These are phyloP conservation scores for Tolypocladium endophyticum DNA, from an alignment of 2,329 filamentous ascomycete species.

Conservation along the genomic window DNA sequence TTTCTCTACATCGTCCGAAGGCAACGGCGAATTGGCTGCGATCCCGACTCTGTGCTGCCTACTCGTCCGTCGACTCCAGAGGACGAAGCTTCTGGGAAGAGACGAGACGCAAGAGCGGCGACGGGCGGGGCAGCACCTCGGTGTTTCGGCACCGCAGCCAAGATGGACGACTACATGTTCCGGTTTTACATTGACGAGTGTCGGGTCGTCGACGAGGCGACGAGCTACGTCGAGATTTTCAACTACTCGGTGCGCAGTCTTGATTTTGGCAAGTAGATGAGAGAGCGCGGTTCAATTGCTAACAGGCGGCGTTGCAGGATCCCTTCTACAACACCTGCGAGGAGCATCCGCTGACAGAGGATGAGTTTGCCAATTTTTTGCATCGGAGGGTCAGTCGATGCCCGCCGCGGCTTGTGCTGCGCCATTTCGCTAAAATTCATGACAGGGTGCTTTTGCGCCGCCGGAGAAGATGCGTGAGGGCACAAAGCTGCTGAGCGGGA, in stretches of 20 bases:
- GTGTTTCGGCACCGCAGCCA: conserved; percentile 3
- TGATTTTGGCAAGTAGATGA: background rate
- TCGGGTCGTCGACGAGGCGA: conserved; percentile 37
- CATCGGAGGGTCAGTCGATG: conserved; percentile 31
- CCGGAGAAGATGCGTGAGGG: conserved; percentile 28
- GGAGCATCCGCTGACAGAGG: conserved; percentile 37
- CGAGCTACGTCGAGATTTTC: conserved; percentile 46
- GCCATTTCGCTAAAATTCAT: background rate
- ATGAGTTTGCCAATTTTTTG: conserved; percentile 50
- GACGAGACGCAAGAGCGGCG: background rate
- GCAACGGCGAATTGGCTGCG: background rate
- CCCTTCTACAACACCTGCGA: conserved; percentile 36
- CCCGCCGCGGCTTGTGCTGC: background rate
- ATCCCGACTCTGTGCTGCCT: background rate
- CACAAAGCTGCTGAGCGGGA: conserved; percentile 35
- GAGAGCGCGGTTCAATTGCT: background rate
- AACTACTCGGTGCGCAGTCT: conserved; percentile 42
- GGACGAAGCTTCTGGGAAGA: background rate
- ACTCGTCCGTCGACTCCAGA: background rate
- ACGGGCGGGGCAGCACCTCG: background rate
- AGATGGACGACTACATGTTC: conserved; percentile 52
- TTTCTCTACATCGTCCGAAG: background rate
- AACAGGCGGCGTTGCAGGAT: conserved; percentile 25
- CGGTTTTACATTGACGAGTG: conserved; percentile 35
- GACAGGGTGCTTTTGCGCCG: conserved; percentile 43